A percentile compares a stretch with the other conserved stretches of the same genome.
Evolutionary conservation across 1,139 yeast species (phyloP).

Genomic region (Candida pseudoviswanathii): DNA sequence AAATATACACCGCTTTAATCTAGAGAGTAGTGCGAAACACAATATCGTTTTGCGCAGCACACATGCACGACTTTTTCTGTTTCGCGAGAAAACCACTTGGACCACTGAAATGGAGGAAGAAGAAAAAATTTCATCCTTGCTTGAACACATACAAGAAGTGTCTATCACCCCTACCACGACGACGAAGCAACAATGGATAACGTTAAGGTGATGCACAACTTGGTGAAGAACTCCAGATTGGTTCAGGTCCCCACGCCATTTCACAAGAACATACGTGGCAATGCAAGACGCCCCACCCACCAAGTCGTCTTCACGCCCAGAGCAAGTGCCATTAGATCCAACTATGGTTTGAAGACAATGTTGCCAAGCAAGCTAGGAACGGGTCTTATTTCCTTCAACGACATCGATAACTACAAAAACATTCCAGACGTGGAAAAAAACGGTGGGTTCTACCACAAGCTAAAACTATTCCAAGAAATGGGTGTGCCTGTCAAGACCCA

Average conservation of each 20-base stretch:
- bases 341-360: slow-evolving; percentile 47
- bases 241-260: slow-evolving; percentile 52
- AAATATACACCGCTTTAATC: neutral
- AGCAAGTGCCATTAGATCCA: slow-evolving; percentile 44
- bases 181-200: neutral
- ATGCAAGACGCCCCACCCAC: slow-evolving; percentile 41
- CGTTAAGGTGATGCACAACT: slow-evolving; percentile 26
- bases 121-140: neutral
- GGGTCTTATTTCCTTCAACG: slow-evolving; percentile 46
- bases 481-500: slow-evolving; percentile 40
- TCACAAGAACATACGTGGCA: slow-evolving; percentile 34
- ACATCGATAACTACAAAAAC: slow-evolving; percentile 43
- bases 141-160: neutral
- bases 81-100: neutral
- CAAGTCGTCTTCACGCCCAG: slow-evolving; percentile 49
- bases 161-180: neutral
- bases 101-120: neutral
- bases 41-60: neutral
- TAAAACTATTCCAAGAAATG: slow-evolving; percentile 47
- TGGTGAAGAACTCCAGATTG: slow-evolving; percentile 45
- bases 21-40: neutral
- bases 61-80: slow-evolving; percentile 4
- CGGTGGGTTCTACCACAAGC: slow-evolving; percentile 40
- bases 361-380: slow-evolving; percentile 47
- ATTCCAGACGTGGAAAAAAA: slow-evolving; percentile 54